These are phyloP conservation scores for Picochlorum sp. DNA, from an alignment of 139 green algal species.

Conservation along the genomic window DNA sequence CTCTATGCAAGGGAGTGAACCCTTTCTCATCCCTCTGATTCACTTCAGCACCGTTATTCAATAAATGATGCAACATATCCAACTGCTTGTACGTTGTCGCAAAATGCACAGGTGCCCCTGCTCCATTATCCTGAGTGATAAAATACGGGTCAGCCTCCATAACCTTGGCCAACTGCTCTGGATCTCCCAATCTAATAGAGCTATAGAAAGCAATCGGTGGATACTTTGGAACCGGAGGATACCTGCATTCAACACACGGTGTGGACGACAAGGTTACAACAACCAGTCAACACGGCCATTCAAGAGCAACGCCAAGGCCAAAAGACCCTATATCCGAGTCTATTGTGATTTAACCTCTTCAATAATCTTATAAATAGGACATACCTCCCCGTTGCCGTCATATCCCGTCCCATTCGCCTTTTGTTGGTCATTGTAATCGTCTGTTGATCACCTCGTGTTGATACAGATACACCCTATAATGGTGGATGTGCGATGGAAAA, in stretches of 20 bases:
- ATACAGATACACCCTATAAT: not conserved
- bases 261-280: not conserved
- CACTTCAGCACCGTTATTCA: constrained; percentile 74
- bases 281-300: not conserved
- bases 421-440: not conserved
- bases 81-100: constrained; percentile 86
- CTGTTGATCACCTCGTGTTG: not conserved
- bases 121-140: constrained; percentile 86
- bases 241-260: constrained; percentile 30
- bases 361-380: not conserved
- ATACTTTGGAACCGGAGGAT: constrained; percentile 63
- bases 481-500: not conserved
- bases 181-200: constrained; percentile 64
- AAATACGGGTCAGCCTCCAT: constrained; percentile 86
- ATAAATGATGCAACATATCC: constrained; percentile 92
- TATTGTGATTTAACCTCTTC: not conserved
- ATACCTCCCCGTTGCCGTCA: constrained; percentile 42
- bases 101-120: constrained; percentile 83
- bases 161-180: constrained; percentile 72
- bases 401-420: constrained; percentile 21
- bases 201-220: constrained; percentile 77
- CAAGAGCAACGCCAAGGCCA: not conserved
- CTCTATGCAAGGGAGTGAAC: constrained; percentile 83
- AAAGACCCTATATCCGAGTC: not conserved
- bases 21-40: constrained; percentile 73